Percentiles rank a stretch among this genome's conserved stretches.
Conservation (phyloP, 208 protist species). For the Leishmania turanica region DNA sequence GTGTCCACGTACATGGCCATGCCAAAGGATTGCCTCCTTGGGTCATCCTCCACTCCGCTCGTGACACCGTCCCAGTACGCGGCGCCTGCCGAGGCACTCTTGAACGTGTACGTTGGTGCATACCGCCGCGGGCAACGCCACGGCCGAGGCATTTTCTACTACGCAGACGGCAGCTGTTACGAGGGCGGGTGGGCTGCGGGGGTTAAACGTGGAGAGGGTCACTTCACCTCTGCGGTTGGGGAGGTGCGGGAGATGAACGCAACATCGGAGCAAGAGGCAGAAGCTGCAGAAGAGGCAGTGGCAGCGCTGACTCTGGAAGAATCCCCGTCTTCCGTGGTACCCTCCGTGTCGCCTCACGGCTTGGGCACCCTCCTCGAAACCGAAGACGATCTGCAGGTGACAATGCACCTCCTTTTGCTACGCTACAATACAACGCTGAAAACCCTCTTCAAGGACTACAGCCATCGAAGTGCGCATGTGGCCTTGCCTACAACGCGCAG, state of each 20-base stretch:
- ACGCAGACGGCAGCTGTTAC: slow-evolving; percentile 88
- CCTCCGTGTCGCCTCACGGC: slow-evolving; percentile 20
- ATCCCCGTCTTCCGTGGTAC: slow-evolving; percentile 18
- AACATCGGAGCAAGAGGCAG: not conserved
- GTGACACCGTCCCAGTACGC: slow-evolving; percentile 37
- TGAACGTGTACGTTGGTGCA: slow-evolving; percentile 82
- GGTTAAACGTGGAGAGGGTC: slow-evolving; percentile 60
- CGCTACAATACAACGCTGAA: slow-evolving; percentile 77
- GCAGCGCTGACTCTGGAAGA: not conserved
- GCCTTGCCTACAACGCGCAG: slow-evolving; percentile 55
- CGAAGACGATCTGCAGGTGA: slow-evolving; percentile 17
- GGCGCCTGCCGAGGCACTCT: slow-evolving; percentile 38
- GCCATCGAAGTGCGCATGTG: slow-evolving; percentile 35
- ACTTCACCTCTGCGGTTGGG: slow-evolving; percentile 62
- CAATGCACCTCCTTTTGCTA: slow-evolving; percentile 50
- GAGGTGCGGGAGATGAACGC: slow-evolving; percentile 25
- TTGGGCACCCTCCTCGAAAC: slow-evolving; percentile 40
- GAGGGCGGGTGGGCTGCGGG: slow-evolving; percentile 77
- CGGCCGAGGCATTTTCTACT: slow-evolving; percentile 81
- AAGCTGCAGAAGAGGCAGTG: slow-evolving; percentile 34
- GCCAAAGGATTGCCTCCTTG: slow-evolving; percentile 5
- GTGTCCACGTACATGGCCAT: slow-evolving; percentile 61
- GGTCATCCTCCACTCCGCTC: slow-evolving; percentile 6
- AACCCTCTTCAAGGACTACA: slow-evolving; percentile 59
- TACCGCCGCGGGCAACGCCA: slow-evolving; percentile 63